Conservation (phyloP, 2,329 filamentous ascomycete genomes). For the Aspergillus viridinutans region DNA sequence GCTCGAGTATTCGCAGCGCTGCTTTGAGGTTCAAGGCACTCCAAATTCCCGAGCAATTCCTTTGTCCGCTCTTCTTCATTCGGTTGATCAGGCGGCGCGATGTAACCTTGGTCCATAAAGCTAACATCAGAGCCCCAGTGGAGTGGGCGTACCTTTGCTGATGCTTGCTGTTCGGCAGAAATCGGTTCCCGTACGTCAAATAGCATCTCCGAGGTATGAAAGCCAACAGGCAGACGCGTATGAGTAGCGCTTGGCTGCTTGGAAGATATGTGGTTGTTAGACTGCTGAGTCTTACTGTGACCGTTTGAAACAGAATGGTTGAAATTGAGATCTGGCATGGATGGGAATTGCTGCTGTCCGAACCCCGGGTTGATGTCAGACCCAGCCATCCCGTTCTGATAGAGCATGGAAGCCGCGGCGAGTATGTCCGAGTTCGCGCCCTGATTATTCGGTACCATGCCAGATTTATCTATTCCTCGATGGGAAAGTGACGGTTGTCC, state of each 20-base stretch:
- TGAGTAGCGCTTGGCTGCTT: slow-evolving; percentile 13
- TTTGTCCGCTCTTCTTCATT: slow-evolving; percentile 55
- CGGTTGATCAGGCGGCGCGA: slow-evolving; percentile 54
- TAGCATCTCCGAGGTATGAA: slow-evolving; percentile 36
- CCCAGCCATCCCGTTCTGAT: slow-evolving; percentile 32
- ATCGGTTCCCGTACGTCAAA: slow-evolving; percentile 35
- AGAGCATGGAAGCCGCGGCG: slow-evolving; percentile 52
- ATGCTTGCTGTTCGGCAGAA: slow-evolving; percentile 34
- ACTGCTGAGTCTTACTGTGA: slow-evolving; percentile 16
- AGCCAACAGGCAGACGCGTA: slow-evolving; percentile 25
- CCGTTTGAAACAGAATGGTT: slow-evolving; percentile 12
- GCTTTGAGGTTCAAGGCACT: slow-evolving; percentile 54
- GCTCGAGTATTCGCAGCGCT: slow-evolving; percentile 59
- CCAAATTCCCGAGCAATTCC: slow-evolving; percentile 53
- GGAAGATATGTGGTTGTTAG: slow-evolving; percentile 6
- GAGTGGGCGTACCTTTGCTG: slow-evolving; percentile 42
- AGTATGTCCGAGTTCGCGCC: slow-evolving; percentile 49
- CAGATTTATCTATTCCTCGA: slow-evolving; percentile 24
- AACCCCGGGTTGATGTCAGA: slow-evolving; percentile 27
- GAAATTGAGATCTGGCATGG: slow-evolving; percentile 21
- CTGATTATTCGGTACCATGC: slow-evolving; percentile 21
- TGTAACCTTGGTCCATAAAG: slow-evolving; percentile 60
- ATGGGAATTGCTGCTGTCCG: slow-evolving; percentile 25
- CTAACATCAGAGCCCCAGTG: slow-evolving; percentile 67
- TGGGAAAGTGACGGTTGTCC: slow-evolving; percentile 47